Evolutionary conservation across 1,284 basidiomycete genomes (phyloP).

Genomic region (Veloboletus limbatus): DNA sequence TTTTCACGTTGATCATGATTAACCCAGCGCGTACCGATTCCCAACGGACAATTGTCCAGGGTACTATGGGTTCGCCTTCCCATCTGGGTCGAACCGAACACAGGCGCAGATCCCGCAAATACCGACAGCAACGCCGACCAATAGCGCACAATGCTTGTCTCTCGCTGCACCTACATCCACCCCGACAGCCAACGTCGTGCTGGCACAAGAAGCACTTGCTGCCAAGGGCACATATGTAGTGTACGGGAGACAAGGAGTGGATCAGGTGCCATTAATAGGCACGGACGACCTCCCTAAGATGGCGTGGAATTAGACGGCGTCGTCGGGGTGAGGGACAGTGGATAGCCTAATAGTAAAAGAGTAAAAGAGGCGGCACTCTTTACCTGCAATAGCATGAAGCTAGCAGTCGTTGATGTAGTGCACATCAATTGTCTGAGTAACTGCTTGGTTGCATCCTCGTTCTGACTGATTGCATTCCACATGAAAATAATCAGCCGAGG

Average conservation of each 20-base stretch:
- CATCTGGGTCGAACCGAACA: slow-evolving; percentile 28
- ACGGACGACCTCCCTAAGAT: slow-evolving; percentile 16
- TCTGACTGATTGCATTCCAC: too few relatives aligned
- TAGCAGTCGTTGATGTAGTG: too few relatives aligned
- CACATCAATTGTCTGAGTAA: too few relatives aligned
- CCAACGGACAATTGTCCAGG: slow-evolving; percentile 29
- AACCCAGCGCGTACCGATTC: slow-evolving; percentile 32
- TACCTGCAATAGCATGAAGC: too few relatives aligned
- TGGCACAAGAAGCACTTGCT: slow-evolving; percentile 8
- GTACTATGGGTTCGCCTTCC: slow-evolving; percentile 33
- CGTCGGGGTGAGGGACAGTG: slow-evolving; percentile 5
- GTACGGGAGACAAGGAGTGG: slow-evolving; percentile 12
- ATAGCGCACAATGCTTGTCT: slow-evolving; percentile 25
- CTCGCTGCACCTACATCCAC: slow-evolving; percentile 29
- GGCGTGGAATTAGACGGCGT: slow-evolving; percentile 28
- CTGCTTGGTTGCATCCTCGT: too few relatives aligned
- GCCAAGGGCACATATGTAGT: slow-evolving; percentile 12
- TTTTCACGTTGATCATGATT: neutral
- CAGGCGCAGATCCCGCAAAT: slow-evolving; percentile 26
- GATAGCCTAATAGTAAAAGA: too few relatives aligned
- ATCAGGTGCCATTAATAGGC: slow-evolving; percentile 16
- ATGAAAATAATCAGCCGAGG: too few relatives aligned
- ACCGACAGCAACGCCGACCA: slow-evolving; percentile 24
- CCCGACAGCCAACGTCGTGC: slow-evolving; percentile 15
- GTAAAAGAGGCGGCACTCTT: neutral